A percentile compares a stretch with the other conserved stretches of the same genome.
Conservation (phyloP, 2,329 filamentous ascomycete species). For the Ophiostoma piceae region DNA sequence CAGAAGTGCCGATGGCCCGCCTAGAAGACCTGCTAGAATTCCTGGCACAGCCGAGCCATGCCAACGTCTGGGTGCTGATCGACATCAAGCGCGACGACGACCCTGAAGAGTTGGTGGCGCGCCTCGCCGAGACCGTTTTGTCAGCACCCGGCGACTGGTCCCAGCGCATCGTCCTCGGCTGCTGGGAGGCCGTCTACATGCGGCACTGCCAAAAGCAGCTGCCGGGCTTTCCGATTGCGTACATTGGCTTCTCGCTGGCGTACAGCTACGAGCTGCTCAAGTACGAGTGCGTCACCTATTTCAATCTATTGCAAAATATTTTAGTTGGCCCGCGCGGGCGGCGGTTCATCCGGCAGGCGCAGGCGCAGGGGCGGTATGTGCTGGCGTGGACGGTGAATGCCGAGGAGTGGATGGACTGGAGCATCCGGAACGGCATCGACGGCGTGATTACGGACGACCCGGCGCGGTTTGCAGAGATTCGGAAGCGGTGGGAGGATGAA, state of each 20-base stretch:
- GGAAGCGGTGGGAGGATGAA: constrained; percentile 33
- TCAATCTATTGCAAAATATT: constrained; percentile 68
- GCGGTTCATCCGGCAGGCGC: constrained; percentile 60
- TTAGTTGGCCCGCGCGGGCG: constrained; percentile 64
- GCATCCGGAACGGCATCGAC: constrained; percentile 60
- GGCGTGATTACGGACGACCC: constrained; percentile 86
- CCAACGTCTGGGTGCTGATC: constrained; percentile 72
- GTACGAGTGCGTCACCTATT: constrained; percentile 55
- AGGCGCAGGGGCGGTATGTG: constrained; percentile 52
- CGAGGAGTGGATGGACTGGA: constrained; percentile 74
- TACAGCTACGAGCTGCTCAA: constrained; percentile 67
- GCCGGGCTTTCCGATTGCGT: constrained; percentile 58
- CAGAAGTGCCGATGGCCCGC: constrained; percentile 62
- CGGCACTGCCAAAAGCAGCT: constrained; percentile 57
- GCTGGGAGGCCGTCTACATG: constrained; percentile 74
- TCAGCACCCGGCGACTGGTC: constrained; percentile 59
- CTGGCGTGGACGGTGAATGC: constrained; percentile 87
- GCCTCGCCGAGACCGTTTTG: constrained; percentile 60
- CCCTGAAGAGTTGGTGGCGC: constrained; percentile 62
- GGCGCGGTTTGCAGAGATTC: constrained; percentile 59
- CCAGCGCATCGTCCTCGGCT: constrained; percentile 69
- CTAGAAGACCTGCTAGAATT: constrained; percentile 70
- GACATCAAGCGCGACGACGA: constrained; percentile 82
- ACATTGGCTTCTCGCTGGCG: constrained; percentile 61
- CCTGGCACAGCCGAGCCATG: constrained; percentile 57